Base-by-base conservation (phyloP, 108 stramenopile species). In the Stephanodiscus triporus region DNA sequence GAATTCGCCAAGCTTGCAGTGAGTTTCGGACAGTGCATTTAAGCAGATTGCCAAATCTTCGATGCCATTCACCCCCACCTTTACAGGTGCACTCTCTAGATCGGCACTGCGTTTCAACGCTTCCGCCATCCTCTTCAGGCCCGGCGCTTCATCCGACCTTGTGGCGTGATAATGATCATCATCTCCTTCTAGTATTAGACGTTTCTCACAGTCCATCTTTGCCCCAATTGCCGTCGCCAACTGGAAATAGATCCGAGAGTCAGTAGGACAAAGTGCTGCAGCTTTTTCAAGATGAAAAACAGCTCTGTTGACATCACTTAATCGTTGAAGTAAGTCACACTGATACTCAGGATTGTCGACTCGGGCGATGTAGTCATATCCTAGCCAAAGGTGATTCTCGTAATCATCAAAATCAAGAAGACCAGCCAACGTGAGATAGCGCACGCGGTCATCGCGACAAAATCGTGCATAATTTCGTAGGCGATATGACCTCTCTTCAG, bases 341-440 rank as follows among this genome's bases (percentile, higher is more conserved):
- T 51, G 29, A 55, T 79, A 49, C 9, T 79, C 78, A 17, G 72
- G 67, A 47, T 73, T 63, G 54, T 70, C 69, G 6, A 72, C 56
- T 16, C 78, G 66, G 47, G 72, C 37, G 20, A 68, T 66, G 50
- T 79, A 79, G 42, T 79, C 67, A 62, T 73, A 79, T 2, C 78
- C 78, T 20, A 79, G 43, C 78, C 71, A 79, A 3, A 79, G 56
- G 19, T 79, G 78, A 19, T 59, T 79, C 61, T 79, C 78, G 34
- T 73, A 70, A 51, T 79, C 78, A 48, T 61, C 47, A 17, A 59
- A 55, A 38, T 79, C 78, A 63, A 79, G 64, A 4, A 79, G 66
- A 38, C 78, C 78, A 11, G 78, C 78, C 7, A 79, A 42, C 6
- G 78, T 73, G 58, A 79, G 56, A 55, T 63, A 79, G 10, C 78